These are phyloP conservation scores for Periconia sp. DNA, from an alignment of 2,329 filamentous ascomycete genomes.

Conservation along the genomic window DNA sequence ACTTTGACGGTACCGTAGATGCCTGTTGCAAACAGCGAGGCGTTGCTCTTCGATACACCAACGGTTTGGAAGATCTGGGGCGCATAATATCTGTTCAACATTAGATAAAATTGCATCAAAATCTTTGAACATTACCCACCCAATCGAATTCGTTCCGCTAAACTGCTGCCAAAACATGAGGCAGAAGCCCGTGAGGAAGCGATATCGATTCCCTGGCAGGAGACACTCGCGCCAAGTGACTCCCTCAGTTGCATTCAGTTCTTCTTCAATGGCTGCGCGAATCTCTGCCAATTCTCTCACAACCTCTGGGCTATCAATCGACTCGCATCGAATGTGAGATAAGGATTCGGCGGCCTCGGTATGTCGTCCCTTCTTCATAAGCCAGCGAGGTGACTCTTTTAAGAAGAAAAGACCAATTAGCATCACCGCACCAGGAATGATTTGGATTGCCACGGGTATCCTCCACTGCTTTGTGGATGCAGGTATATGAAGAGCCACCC, in stretches of 20 bases:
- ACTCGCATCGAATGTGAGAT: slow-evolving; percentile 45
- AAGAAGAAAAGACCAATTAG: slow-evolving; percentile 57
- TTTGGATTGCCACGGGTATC: slow-evolving; percentile 52
- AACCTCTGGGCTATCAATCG: slow-evolving; percentile 20
- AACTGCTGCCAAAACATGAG: slow-evolving; percentile 52
- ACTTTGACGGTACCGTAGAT: slow-evolving; percentile 74
- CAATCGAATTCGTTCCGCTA: slow-evolving; percentile 27
- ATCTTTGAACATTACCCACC: background rate
- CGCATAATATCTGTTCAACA: slow-evolving; percentile 43
- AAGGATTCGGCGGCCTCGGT: slow-evolving; percentile 57
- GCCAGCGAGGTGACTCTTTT: slow-evolving; percentile 67
- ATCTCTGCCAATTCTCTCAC: slow-evolving; percentile 48
- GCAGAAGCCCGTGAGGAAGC: slow-evolving; percentile 43
- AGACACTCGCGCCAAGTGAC: slow-evolving; percentile 51
- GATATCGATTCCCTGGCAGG: slow-evolving; percentile 45
- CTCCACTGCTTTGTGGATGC: slow-evolving; percentile 58
- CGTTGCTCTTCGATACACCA: slow-evolving; percentile 52
- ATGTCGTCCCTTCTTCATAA: slow-evolving; percentile 62
- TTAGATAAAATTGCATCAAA: slow-evolving; percentile 35
- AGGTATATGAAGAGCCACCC: slow-evolving; percentile 39
- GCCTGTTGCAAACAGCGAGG: slow-evolving; percentile 68
- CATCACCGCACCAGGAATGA: slow-evolving; percentile 50
- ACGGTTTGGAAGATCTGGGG: slow-evolving; percentile 43
- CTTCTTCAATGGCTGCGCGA: slow-evolving; percentile 49
- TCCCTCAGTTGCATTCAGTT: slow-evolving; percentile 48